phyloP scores from a whole-genome alignment of 1,139 yeast genomes.

The Zygosaccharomyces sapae region DNA sequence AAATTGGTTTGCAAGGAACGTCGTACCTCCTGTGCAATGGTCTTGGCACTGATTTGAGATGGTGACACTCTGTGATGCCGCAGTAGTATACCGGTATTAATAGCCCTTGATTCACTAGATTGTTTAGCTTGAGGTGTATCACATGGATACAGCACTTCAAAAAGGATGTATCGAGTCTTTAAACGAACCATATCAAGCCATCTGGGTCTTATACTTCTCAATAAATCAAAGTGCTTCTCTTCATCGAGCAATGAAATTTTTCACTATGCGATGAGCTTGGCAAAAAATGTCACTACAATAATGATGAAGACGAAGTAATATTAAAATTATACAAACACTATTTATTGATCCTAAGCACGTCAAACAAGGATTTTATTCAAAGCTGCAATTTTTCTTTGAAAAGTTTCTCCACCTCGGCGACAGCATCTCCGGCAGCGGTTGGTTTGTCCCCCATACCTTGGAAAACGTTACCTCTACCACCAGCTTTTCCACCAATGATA shows the following conservation, averaged over 20 bases:
- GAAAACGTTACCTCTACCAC: constrained; percentile 94
- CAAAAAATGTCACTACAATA: not conserved
- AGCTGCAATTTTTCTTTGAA: constrained; percentile 51
- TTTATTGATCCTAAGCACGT: not conserved
- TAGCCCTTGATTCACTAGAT: constrained; percentile 9
- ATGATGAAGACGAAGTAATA: not conserved
- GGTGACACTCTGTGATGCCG: constrained; percentile 51
- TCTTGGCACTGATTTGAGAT: constrained; percentile 41
- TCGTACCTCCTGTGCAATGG: constrained; percentile 52
- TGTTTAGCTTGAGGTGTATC: constrained; percentile 12
- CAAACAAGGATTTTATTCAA: constrained; percentile 13
- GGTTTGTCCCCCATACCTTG: constrained; percentile 95
- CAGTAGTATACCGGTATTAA: constrained; percentile 39
- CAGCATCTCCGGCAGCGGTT: constrained; percentile 64
- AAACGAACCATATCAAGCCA: constrained; percentile 66
- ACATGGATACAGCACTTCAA: constrained; percentile 70
- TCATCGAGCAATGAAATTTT: not conserved
- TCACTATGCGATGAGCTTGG: not conserved
- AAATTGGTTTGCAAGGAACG: constrained; percentile 53
- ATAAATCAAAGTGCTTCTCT: not conserved
- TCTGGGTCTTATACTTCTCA: too few relatives aligned
- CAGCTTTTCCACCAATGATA: constrained; percentile 92
- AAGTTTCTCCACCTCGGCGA: constrained; percentile 58
- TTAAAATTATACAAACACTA: not conserved
- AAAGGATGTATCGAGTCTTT: constrained; percentile 76